Evolutionary conservation across 129 eudicot genomes (phyloP), one percentile per base, ranked within the genome.

Genomic region (Ambrosia trifida): DNA sequence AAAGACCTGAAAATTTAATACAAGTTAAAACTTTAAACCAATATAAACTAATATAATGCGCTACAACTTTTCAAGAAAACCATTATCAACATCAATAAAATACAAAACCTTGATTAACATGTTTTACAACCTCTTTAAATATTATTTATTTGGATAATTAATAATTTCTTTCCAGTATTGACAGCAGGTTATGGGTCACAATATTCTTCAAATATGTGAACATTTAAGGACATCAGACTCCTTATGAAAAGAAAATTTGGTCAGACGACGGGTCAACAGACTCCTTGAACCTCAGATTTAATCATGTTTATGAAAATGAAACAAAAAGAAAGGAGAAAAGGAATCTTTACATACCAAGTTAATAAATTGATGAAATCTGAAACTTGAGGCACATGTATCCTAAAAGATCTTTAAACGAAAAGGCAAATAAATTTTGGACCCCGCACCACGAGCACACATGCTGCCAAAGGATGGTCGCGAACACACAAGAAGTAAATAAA

Each of bases 321-420:
- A 24, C 0, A 24, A 24, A 24, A 24, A 24, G 1, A 24, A 1
- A 24, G 35, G 13, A 24, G 57, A 32, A 62, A 67, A 50, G 62
- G 63, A 72, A 76, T 44, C 35, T 59, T 66, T 40, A 72, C 80
- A 68, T 72, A 91, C 97, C 91, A 87, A 46, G 83, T 75, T 66
- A 91, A 88, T 35, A 91, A 81, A 31, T 79, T 77, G 56, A 91
- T 72, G 31, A 91, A 72, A 62, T 91, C 85, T 28, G 85, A 79
- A 57, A 88, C 80, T 51, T 86, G 86, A 72, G 84, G 89, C 53
- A 86, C 86, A 73, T 87, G 79, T 51, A 77, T 73, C 36, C n/a
- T n/a, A n/a, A n/a, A n/a, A n/a, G n/a, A n/a, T n/a, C n/a, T n/a
- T n/a, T n/a, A n/a, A n/a, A n/a, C n/a, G n/a, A n/a, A n/a, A n/a